Percentiles rank a stretch among this genome's conserved stretches.
These are phyloP conservation scores for Corniculantispora saksenae DNA, from an alignment of 2,329 filamentous ascomycete genomes.

Conservation along the genomic window DNA sequence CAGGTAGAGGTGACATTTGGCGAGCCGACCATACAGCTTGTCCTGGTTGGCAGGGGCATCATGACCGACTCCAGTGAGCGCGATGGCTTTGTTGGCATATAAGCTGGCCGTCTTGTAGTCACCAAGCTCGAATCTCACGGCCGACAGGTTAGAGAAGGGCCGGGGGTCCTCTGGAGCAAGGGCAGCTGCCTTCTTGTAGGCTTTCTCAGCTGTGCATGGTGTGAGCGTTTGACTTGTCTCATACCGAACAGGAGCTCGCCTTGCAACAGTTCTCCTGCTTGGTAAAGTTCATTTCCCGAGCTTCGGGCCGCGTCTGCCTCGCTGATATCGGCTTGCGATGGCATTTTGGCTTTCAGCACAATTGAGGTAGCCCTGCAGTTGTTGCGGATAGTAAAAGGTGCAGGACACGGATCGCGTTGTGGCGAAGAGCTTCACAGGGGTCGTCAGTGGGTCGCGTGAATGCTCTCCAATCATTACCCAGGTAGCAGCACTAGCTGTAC, in stretches of 20 bases:
- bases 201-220: not conserved
- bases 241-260: not conserved
- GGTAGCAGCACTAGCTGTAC: no score
- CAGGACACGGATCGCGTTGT: no score
- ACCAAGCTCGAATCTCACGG: slow-evolving; percentile 15
- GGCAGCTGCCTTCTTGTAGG: slow-evolving; percentile 8
- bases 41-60: slow-evolving; percentile 18
- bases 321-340: not conserved
- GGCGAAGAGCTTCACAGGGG: no score
- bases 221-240: not conserved
- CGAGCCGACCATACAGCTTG: slow-evolving; percentile 22
- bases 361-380: not conserved
- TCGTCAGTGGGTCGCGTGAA: no score
- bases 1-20: slow-evolving; percentile 25
- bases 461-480: no score
- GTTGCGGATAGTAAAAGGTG: no score
- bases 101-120: slow-evolving; percentile 13
- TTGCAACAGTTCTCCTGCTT: not conserved
- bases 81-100: slow-evolving; percentile 23
- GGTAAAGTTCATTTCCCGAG: not conserved
- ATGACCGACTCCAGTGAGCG: slow-evolving; percentile 8
- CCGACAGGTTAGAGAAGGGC: slow-evolving; percentile 15
- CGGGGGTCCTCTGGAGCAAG: slow-evolving; percentile 11
- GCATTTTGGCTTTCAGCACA: not conserved
- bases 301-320: not conserved